A percentile compares a stretch with the other conserved stretches of the same genome.
Conservation (phyloP, 257 asterid genomes). For the Scutellaria minor region DNA sequence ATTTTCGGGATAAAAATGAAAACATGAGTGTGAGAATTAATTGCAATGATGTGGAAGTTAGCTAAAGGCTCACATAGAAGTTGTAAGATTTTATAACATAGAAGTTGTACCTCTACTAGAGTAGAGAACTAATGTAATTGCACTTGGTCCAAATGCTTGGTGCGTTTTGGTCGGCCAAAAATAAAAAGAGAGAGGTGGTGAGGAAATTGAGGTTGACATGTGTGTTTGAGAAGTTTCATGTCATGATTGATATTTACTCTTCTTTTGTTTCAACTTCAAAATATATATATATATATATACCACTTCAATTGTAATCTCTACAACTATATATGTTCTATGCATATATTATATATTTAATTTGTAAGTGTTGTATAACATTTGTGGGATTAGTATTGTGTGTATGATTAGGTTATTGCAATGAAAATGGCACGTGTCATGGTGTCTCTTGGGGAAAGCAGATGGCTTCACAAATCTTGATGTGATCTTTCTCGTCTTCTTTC, state of each 20-base stretch:
- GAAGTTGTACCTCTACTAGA: not conserved
- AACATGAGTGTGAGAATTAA: too few relatives aligned
- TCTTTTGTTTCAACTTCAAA: conserved; percentile 9
- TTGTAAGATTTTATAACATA: not conserved
- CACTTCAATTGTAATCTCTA: conserved; percentile 18
- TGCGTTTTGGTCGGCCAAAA: conserved; percentile 47
- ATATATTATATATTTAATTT: too few relatives aligned
- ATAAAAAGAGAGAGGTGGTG: conserved; percentile 22
- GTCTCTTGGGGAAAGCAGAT: conserved; percentile 13
- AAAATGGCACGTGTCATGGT: conserved; percentile 28
- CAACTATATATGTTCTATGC: too few relatives aligned
- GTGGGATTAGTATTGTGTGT: conserved; percentile 23
- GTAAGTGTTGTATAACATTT: not conserved
- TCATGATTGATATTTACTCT: too few relatives aligned
- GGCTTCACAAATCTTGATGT: conserved; percentile 27
- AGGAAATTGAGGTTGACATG: not conserved
- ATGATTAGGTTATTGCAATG: conserved; percentile 33
- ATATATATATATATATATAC: not conserved
- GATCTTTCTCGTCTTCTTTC: conserved; percentile 13
- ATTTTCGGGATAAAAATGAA: too few relatives aligned
- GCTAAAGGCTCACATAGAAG: not conserved
- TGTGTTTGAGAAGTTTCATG: not conserved
- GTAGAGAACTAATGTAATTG: not conserved
- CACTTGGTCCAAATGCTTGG: conserved; percentile 31
- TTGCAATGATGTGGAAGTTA: conserved; percentile 1